Conservation (phyloP, 2,329 filamentous ascomycete species). For the Pseudogymnoascus sp. region DNA sequence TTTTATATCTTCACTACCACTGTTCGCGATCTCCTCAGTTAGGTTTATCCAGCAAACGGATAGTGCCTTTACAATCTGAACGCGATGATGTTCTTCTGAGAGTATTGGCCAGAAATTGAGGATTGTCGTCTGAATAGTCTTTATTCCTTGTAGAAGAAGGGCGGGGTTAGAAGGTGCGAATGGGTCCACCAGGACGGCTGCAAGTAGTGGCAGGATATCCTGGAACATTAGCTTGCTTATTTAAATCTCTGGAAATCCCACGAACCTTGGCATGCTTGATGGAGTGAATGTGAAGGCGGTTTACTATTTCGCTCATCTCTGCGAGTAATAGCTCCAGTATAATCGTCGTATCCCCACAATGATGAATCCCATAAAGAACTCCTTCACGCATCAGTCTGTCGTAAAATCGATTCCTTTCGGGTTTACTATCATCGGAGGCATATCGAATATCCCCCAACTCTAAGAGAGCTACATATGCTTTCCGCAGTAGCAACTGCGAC, state of each 20-base stretch:
- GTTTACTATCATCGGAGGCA: conserved; percentile 20
- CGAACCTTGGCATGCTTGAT: conserved; percentile 58
- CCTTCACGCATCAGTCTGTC: conserved; percentile 50
- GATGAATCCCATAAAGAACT: conserved; percentile 46
- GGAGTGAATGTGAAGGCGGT: conserved; percentile 52
- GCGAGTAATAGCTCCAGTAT: conserved; percentile 51
- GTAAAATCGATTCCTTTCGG: conserved; percentile 37
- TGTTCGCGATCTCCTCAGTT: conserved; percentile 28
- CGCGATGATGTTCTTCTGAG: conserved; percentile 44
- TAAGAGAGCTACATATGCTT: conserved; percentile 61
- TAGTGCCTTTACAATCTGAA: conserved; percentile 56
- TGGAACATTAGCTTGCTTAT: conserved; percentile 27
- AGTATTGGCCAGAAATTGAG: conserved; percentile 64
- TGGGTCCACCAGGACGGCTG: conserved; percentile 58
- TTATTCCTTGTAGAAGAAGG: conserved; percentile 41
- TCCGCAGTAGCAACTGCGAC: conserved; percentile 54
- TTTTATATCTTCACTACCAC: background rate
- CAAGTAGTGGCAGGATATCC: conserved; percentile 61
- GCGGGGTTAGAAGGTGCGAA: conserved; percentile 52
- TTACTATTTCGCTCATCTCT: conserved; percentile 43
- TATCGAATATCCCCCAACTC: conserved; percentile 37
- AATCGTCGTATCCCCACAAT: conserved; percentile 50
- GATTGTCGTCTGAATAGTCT: conserved; percentile 51
- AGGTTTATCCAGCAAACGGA: conserved; percentile 57
- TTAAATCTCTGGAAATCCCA: conserved; percentile 30